Evolutionary conservation across 2,329 filamentous ascomycete species (phyloP).

Genomic region (Colletotrichum lindemuthianum): DNA sequence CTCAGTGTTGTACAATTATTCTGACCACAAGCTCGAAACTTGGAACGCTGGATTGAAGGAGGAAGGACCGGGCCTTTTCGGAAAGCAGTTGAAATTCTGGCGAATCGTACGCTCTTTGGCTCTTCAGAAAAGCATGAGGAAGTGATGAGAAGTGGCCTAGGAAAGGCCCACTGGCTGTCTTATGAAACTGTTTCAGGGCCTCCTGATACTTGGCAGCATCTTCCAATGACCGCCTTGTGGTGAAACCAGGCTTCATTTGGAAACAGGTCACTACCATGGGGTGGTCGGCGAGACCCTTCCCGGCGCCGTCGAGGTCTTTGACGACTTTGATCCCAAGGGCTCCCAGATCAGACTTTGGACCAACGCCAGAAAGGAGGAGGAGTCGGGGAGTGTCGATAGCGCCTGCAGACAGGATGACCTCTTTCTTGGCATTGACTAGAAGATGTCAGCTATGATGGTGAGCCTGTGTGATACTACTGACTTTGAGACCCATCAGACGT

Average conservation of each 20-base stretch:
- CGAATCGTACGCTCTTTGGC: constrained; percentile 8
- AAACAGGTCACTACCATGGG: constrained; percentile 28
- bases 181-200: constrained; percentile 12
- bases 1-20: not conserved
- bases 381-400: constrained; percentile 70
- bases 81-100: constrained; percentile 11
- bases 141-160: constrained; percentile 21
- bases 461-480: not conserved
- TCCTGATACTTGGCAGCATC: constrained; percentile 20
- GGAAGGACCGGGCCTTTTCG: not conserved
- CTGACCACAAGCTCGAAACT: constrained; percentile 24
- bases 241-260: constrained; percentile 28
- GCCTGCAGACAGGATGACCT: constrained; percentile 74
- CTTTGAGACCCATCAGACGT: constrained; percentile 17
- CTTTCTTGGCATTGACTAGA: constrained; percentile 59
- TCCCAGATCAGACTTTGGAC: not conserved
- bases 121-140: constrained; percentile 29
- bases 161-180: constrained; percentile 13
- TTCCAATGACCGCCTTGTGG: constrained; percentile 12
- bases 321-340: constrained; percentile 12
- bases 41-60: constrained; percentile 11
- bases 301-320: constrained; percentile 6
- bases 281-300: constrained; percentile 36
- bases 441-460: not conserved
- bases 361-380: constrained; percentile 36